Conservation (phyloP, 2,329 filamentous ascomycete genomes). For the Pseudogymnoascus sp. region DNA sequence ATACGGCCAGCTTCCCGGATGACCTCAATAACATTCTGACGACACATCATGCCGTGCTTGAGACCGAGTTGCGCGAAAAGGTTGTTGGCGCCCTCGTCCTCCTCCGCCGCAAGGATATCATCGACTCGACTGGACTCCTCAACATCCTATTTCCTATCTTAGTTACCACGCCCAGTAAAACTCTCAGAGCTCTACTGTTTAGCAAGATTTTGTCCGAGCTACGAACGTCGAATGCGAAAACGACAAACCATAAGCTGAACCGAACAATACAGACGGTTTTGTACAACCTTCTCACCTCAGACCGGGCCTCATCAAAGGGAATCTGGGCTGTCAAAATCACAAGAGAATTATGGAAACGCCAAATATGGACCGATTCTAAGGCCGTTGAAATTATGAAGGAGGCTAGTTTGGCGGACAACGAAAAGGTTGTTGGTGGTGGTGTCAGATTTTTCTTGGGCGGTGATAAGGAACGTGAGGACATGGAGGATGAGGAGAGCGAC, state of each 20-base stretch:
- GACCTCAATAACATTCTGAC: conserved; percentile 76
- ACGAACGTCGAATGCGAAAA: conserved; percentile 76
- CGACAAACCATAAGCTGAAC: conserved; percentile 87
- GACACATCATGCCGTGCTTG: conserved; percentile 73
- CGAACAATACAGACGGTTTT: conserved; percentile 87
- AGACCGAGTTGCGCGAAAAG: conserved; percentile 85
- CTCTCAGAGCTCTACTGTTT: conserved; percentile 74
- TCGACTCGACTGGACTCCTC: conserved; percentile 75
- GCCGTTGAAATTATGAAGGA: conserved; percentile 98
- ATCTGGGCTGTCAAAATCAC: conserved; percentile 96
- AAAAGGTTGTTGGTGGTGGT: conserved; percentile 82
- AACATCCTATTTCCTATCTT: conserved; percentile 93
- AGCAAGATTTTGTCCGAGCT: conserved; percentile 88
- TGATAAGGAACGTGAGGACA: conserved; percentile 89
- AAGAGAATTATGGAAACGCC: conserved; percentile 89
- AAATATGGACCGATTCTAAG: conserved; percentile 91
- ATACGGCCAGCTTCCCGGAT: conserved; percentile 68
- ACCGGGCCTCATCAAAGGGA: conserved; percentile 75
- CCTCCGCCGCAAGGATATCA: conserved; percentile 81
- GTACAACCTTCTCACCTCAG: conserved; percentile 82
- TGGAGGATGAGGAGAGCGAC: conserved; percentile 81
- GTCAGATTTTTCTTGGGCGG: conserved; percentile 93
- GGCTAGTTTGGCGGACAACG: conserved; percentile 78
- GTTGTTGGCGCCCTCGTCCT: conserved; percentile 85
- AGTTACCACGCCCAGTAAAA: conserved; percentile 85